A percentile compares a stretch with the other conserved stretches of the same genome.
These are phyloP conservation scores for Coemansia sp. DNA, from an alignment of 192 early-diverging fungal species.

Conservation along the genomic window DNA sequence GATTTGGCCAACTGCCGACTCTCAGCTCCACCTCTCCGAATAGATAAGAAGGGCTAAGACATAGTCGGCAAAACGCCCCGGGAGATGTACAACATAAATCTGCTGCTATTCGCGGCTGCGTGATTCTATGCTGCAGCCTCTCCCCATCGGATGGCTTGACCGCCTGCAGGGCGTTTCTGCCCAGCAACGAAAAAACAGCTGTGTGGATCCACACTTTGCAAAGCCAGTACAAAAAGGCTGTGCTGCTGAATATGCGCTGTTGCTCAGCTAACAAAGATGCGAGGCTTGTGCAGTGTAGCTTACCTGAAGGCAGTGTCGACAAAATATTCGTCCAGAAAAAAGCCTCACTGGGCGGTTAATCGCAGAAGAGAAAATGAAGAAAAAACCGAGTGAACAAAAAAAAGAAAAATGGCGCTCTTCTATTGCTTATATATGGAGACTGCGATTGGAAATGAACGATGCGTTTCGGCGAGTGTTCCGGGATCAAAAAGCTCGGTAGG, in stretches of 20 bases:
- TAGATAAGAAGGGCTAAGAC: neutral
- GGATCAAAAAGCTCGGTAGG: neutral
- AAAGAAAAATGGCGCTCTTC: neutral
- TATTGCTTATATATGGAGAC: constrained; percentile 1
- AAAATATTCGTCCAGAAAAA: constrained; percentile 6
- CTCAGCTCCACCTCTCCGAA: neutral
- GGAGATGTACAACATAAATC: neutral
- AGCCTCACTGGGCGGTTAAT: constrained; percentile 5
- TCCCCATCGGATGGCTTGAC: constrained; percentile 6
- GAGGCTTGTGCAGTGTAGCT: constrained; percentile 7
- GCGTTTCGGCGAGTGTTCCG: neutral
- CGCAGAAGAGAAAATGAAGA: neutral
- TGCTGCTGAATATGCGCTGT: neutral
- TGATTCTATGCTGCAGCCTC: constrained; percentile 11
- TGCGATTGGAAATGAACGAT: neutral
- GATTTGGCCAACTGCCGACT: neutral
- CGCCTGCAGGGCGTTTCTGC: constrained; percentile 10
- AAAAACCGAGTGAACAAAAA: neutral
- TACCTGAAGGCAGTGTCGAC: constrained; percentile 1
- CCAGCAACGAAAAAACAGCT: neutral
- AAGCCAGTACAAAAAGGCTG: neutral
- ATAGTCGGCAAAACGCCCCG: neutral
- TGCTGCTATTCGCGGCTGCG: constrained; percentile 7
- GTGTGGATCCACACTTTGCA: neutral
- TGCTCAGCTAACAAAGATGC: constrained; percentile 4